Base-by-base conservation (phyloP, 2,329 filamentous ascomycete genomes). In the Thielaviopsis punctulata region DNA sequence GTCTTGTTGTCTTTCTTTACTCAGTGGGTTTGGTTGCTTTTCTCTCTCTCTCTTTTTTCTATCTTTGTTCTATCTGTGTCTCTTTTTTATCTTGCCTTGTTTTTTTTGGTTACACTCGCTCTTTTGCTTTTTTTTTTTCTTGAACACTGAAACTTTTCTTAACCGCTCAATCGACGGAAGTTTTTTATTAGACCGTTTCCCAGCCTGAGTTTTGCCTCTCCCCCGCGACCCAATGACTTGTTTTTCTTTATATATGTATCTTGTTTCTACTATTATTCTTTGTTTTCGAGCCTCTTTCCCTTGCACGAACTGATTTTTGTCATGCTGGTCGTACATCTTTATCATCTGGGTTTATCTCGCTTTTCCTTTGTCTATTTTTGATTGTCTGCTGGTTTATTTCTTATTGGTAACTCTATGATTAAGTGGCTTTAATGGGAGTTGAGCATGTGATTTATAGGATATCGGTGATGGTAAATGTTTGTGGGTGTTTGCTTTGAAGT, bases 111-210 rank as follows among this genome's bases (percentile, higher is more conserved):
- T 55, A 52, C 56, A 45, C 51, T 44, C 48, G 48, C 36, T 19
- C 57, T 54, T 52, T 49, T 41, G 55, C 55, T 57, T 51, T 22
- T 55, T 53, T 52, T 56, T 55, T 57, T 57, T 52, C 57, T 51
- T 55, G 54, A 53, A 54, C 53, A 48, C 48, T 55, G 30, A 36
- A 36, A 36, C n/a, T 33, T 15, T 36, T 36, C 30, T 36, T 12
- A 15, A 36, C 30, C 30, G 30, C 13, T 36, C 30, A n/a, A n/a
- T 36, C 30, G 13, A 36, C n/a, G 30, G 30, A 36, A 36, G n/a
- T 36, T 36, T 36, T 12, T n/a, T n/a, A 36, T 36, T 36, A 36
- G 30, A 36, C 30, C 30, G n/a, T 36, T 15, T 36, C 9, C 27
- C 30, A 36, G 13, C 30, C 30, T n/a, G 30, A 15, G n/a, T 36